Conservation (phyloP, 2,329 filamentous ascomycete species). For the Purpureocillium lavendulum region DNA sequence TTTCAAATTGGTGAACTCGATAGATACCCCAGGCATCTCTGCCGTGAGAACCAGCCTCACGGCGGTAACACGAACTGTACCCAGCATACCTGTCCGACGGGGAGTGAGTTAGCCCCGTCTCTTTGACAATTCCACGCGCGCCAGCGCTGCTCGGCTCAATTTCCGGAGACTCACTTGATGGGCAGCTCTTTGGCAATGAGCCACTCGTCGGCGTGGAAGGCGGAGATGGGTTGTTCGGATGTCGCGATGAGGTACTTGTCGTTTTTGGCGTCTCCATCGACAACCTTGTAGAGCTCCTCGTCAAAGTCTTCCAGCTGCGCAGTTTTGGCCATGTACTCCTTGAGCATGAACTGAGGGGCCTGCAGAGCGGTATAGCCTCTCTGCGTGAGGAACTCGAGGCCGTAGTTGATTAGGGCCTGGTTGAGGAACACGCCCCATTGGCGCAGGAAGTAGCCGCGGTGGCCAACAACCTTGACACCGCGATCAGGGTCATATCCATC, state of each 20-base stretch:
- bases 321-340: slow-evolving; percentile 95
- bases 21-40: slow-evolving; percentile 98
- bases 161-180: slow-evolving; percentile 53
- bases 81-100: slow-evolving; percentile 68
- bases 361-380: slow-evolving; percentile 78
- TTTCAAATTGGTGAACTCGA: slow-evolving; percentile 96
- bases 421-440: slow-evolving; percentile 88
- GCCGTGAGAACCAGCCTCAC: slow-evolving; percentile 79
- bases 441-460: slow-evolving; percentile 87
- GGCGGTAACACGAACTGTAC: slow-evolving; percentile 90
- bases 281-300: slow-evolving; percentile 96
- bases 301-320: slow-evolving; percentile 96
- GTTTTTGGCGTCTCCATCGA: slow-evolving; percentile 74
- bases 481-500: slow-evolving; percentile 91
- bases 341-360: slow-evolving; percentile 89
- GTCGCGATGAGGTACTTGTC: slow-evolving; percentile 79
- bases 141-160: slow-evolving; percentile 16
- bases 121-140: no score
- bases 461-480: slow-evolving; percentile 88
- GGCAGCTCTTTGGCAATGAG: slow-evolving; percentile 75
- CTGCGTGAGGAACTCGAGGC: slow-evolving; percentile 75
- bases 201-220: slow-evolving; percentile 92
- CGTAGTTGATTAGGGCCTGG: slow-evolving; percentile 91
- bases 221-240: slow-evolving; percentile 90
- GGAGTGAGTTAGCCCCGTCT: no score